Evolutionary conservation across 768 basidiomycete species (phyloP), one percentile per base, ranked within the genome.

Genomic region (Termitomyces sp.): DNA sequence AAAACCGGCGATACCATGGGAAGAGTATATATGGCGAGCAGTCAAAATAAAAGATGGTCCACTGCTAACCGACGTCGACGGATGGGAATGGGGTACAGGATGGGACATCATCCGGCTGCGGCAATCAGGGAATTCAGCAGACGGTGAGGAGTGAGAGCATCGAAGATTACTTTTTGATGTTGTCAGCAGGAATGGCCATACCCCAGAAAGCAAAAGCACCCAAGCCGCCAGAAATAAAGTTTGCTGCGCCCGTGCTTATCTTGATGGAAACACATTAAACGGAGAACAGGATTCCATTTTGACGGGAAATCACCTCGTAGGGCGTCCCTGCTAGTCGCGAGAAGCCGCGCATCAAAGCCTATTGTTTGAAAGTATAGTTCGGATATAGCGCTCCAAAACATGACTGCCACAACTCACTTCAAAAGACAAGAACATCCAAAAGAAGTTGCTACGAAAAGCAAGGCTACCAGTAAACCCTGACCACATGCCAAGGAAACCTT

Each of bases 361-460:
- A 66, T 28, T 23, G 28, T 51, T 47, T 38, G 49, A 19, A 33
- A 26, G 55, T 51, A 60, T n/a, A 6, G 37, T 58, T 53, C 47
- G 61, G 55, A 53, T 65, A 70, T 60, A 60, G 42, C 57, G 40
- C 12, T 17, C 28, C 11, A 44, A n/a, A 21, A 17, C 8, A 40
- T 40, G 26, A 35, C 48, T 41, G 47, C 38, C 47, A 40, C 50
- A 28, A 58, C 67, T 41, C 41, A 81, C 83, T 76, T 88, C 86
- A 60, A 86, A 79, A 28, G 81, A 82, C 41, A 87, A 74, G 68
- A 91, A 92, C 84, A 91, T 86, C 80, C 83, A 87, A 58, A 86
- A 81, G 69, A 91, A 91, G 71, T 85, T 87, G 56, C 81, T 80
- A 49, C 91, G 73, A 68, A 87, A 90, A 5, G 83, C 78, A 30